Conservation (phyloP, 306 rosid genomes). For the Comarum palustre region DNA sequence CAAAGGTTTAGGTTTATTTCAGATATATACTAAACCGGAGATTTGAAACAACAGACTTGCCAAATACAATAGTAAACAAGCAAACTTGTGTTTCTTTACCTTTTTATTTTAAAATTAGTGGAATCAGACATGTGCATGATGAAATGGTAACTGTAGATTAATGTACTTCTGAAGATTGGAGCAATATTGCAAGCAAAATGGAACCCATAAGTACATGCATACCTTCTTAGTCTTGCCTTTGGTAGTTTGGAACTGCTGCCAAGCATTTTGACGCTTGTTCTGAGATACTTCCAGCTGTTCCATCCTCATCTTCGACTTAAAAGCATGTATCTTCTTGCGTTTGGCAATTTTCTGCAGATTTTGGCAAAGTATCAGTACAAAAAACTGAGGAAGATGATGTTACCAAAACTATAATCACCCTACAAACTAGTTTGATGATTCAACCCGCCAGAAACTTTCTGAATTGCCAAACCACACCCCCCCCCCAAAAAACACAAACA, state of each 20-base stretch:
- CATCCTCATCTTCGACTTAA: slow-evolving; percentile 93
- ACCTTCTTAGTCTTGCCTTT: slow-evolving; percentile 98
- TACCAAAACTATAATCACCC: slow-evolving; percentile 5
- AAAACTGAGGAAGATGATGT: background rate
- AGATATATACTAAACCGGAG: background rate
- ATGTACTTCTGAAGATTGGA: background rate
- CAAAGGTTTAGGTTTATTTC: background rate
- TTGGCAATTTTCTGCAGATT: slow-evolving; percentile 69
- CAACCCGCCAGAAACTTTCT: slow-evolving; percentile 1
- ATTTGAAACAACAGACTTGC: background rate
- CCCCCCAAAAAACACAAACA: background rate
- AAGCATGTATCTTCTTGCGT: slow-evolving; percentile 92
- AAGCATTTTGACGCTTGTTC: slow-evolving; percentile 96
- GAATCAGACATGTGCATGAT: background rate
- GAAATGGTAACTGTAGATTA: background rate
- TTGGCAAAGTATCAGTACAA: slow-evolving; percentile 22
- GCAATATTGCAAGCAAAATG: slow-evolving; percentile 1
- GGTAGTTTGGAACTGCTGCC: slow-evolving; percentile 96
- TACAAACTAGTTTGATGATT: slow-evolving; percentile 6
- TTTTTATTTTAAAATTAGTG: background rate
- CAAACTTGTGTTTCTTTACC: background rate
- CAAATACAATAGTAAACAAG: background rate
- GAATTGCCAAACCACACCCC: background rate
- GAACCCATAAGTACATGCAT: slow-evolving; percentile 12
- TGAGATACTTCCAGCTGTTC: slow-evolving; percentile 97